A percentile compares a stretch with the other conserved stretches of the same genome.
Conservation (phyloP, 2,329 filamentous ascomycete genomes). For the Beauveria caledonica region DNA sequence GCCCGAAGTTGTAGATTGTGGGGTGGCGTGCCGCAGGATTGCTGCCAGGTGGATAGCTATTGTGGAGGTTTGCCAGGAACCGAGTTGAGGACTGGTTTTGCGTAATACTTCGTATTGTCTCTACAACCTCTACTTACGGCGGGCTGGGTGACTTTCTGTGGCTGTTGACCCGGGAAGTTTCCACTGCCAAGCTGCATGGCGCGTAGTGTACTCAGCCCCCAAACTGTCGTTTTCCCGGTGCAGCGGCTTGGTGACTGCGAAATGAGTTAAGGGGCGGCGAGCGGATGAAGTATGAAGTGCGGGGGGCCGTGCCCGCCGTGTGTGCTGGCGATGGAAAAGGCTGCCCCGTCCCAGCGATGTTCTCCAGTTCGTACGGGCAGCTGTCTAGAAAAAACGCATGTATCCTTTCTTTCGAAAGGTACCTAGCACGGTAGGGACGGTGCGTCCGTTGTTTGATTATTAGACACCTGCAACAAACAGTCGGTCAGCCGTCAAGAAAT, state of each 20-base stretch:
- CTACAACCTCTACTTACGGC: not conserved
- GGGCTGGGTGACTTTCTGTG: not conserved
- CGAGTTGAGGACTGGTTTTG: not conserved
- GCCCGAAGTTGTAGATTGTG: conserved; percentile 10
- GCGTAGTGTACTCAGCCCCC: not conserved
- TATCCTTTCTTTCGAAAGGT: too few species aligned
- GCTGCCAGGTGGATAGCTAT: conserved; percentile 1
- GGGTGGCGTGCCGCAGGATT: conserved; percentile 9
- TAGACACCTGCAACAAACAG: not conserved
- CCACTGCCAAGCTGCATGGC: conserved; percentile 1
- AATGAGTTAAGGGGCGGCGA: not conserved
- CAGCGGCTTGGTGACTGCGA: not conserved
- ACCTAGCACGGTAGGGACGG: too few species aligned
- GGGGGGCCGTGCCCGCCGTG: not conserved
- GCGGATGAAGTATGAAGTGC: not conserved
- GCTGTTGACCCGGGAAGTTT: not conserved
- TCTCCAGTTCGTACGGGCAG: not conserved
- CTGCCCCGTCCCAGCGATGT: too few species aligned
- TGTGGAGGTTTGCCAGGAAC: not conserved
- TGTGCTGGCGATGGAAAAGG: not conserved
- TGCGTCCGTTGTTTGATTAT: not conserved
- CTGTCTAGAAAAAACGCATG: not conserved
- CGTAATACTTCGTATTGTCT: not conserved
- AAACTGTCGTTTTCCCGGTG: not conserved
- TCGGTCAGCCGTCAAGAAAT: not conserved